A percentile compares a stretch with the other conserved stretches of the same genome.
These are phyloP conservation scores for Penicillium sp. DNA, from an alignment of 2,329 filamentous ascomycete genomes.

Conservation along the genomic window DNA sequence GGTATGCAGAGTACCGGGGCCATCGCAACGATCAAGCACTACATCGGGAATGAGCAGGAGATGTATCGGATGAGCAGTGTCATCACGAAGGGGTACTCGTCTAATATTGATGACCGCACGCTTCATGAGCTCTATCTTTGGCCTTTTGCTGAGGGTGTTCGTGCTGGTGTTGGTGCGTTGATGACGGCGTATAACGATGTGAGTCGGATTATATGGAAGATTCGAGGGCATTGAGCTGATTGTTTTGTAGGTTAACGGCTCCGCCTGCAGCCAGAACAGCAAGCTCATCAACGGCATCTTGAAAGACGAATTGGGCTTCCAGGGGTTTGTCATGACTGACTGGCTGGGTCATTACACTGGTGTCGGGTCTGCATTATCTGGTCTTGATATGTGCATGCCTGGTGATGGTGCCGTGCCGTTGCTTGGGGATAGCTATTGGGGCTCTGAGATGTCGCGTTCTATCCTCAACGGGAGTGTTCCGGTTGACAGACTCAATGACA, in stretches of 20 bases:
- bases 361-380: conserved; percentile 64
- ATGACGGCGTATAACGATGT: conserved; percentile 54
- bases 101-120: conserved; percentile 59
- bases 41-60: conserved; percentile 58
- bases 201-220: conserved; percentile 10
- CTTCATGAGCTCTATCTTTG: conserved; percentile 55
- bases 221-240: neutral
- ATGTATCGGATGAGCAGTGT: conserved; percentile 57
- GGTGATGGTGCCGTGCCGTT: conserved; percentile 62
- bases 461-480: conserved; percentile 65
- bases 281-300: conserved; percentile 72
- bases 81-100: conserved; percentile 48
- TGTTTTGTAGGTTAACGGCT: conserved; percentile 63
- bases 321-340: conserved; percentile 73
- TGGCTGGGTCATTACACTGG: conserved; percentile 69
- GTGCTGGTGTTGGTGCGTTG: conserved; percentile 55
- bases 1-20: conserved; percentile 64
- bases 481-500: conserved; percentile 61
- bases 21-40: conserved; percentile 64
- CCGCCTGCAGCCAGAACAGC: conserved; percentile 70
- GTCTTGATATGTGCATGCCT: conserved; percentile 74
- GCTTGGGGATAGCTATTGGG: conserved; percentile 61
- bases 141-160: conserved; percentile 58
- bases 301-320: conserved; percentile 76
- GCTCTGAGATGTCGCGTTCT: conserved; percentile 60